Evolutionary conservation across 192 early-diverging fungal species (phyloP).

Genomic region (Blastocladiella britannica): DNA sequence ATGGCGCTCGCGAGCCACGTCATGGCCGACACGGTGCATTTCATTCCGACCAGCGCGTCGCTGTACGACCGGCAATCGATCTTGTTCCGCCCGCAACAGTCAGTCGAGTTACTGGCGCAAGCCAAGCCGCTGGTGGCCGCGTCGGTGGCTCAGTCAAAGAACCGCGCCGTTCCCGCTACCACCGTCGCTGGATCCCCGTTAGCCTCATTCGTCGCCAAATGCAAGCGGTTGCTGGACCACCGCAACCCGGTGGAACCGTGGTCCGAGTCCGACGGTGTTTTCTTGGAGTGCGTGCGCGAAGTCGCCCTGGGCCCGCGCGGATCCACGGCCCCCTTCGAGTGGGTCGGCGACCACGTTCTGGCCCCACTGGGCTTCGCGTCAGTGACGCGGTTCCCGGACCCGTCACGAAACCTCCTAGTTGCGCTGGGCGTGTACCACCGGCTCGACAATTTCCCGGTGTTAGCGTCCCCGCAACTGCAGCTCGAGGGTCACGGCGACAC

Average conservation of each 20-base stretch:
- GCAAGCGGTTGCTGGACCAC: neutral
- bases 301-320: neutral
- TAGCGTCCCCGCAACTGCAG: neutral
- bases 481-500: neutral
- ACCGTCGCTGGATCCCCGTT: too few relatives aligned
- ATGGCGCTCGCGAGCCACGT: too few relatives aligned
- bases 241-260: neutral
- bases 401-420: neutral
- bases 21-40: too few relatives aligned
- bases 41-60: too few relatives aligned
- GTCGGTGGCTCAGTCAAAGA: too few relatives aligned
- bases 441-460: neutral
- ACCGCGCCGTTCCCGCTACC: too few relatives aligned
- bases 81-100: too few relatives aligned
- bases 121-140: too few relatives aligned
- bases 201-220: neutral
- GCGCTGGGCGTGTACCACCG: neutral
- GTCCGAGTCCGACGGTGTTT: neutral
- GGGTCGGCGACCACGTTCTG: neutral
- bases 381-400: neutral
- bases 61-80: too few relatives aligned
- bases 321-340: neutral
- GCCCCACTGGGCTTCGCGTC: neutral
- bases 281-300: neutral
- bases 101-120: too few relatives aligned